Evolutionary conservation across 331 rosid species (phyloP), one percentile per base, ranked within the genome.

Genomic region (Pyracantha coccinea): DNA sequence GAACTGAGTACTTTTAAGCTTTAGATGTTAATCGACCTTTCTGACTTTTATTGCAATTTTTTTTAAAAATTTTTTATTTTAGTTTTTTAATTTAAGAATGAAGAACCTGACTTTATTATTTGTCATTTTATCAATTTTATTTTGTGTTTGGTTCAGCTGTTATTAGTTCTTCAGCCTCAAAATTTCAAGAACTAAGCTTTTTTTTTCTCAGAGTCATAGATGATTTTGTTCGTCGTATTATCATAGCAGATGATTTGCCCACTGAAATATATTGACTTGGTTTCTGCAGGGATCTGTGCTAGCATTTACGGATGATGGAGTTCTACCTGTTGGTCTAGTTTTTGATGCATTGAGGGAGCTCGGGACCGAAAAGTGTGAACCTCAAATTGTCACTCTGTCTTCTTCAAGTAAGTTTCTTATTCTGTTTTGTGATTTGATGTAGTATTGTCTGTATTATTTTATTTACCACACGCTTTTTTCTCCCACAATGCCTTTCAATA

Each of bases 251-350:
- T 35, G 44, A 35, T 35, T 2, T 35, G 44, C 44, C 17, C 28
- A 17, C 66, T 29, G 15, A 61, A 59, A 58, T 62, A 7, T 6
- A 60, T 50, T 38, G 33, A 50, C n/a, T 71, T 72, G 28, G 21
- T 47, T 66, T 9, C 57, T 78, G 58, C 61, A 91, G 93, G 91
- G 77, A 65, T 61, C 81, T 21, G 87, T 88, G 74, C 72, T 91
- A 83, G 95, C 91, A 29, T 77, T 86, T 66, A 84, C 97, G 20
- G 95, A 91, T 72, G 90, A 84, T 61, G 84, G 78, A 5, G 84
- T 80, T 83, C 86, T 91, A 45, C 69, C 91, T 24, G 57, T 81
- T 7, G 75, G 82, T 73, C 82, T 74, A 20, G 80, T 93, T 64
- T 54, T 75, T 55, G 85, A 78, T 75, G 87, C 83, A 15, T 71